Evolutionary conservation across 257 asterid species (phyloP).

Genomic region (Przewalskia tangutica): DNA sequence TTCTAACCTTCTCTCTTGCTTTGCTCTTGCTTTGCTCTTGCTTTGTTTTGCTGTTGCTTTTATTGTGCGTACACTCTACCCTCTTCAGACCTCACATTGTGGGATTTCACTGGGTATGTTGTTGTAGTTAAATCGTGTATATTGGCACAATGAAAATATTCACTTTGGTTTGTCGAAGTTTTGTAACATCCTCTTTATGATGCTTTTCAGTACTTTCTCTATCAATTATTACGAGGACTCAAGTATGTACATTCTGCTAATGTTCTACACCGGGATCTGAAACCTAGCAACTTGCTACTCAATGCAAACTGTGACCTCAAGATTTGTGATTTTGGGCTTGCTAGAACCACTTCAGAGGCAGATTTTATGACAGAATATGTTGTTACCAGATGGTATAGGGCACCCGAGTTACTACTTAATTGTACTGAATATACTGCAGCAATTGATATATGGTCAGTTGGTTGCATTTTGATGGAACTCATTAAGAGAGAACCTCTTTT

Average conservation of each 20-base stretch:
- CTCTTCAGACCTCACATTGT: too few relatives aligned
- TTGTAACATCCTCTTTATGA: slow-evolving; percentile 4
- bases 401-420: slow-evolving; percentile 60
- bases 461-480: slow-evolving; percentile 62
- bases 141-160: background rate
- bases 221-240: slow-evolving; percentile 35
- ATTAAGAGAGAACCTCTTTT: slow-evolving; percentile 50
- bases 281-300: slow-evolving; percentile 32
- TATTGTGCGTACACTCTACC: too few relatives aligned
- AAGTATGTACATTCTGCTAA: slow-evolving; percentile 36
- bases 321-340: slow-evolving; percentile 52
- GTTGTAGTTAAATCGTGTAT: background rate
- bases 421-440: slow-evolving; percentile 61
- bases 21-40: too few relatives aligned
- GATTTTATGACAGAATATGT: slow-evolving; percentile 39
- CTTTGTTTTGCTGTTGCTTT: too few relatives aligned
- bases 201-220: slow-evolving; percentile 30
- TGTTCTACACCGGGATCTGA: slow-evolving; percentile 35
- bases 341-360: slow-evolving; percentile 32
- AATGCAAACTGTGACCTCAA: slow-evolving; percentile 55
- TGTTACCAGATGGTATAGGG: slow-evolving; percentile 46
- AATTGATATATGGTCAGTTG: slow-evolving; percentile 70
- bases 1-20: too few relatives aligned
- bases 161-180: background rate
- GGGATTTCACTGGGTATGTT: too few relatives aligned